These are phyloP conservation scores for Daedaleopsis sinensis DNA, from an alignment of 768 basidiomycete species.

Conservation along the genomic window DNA sequence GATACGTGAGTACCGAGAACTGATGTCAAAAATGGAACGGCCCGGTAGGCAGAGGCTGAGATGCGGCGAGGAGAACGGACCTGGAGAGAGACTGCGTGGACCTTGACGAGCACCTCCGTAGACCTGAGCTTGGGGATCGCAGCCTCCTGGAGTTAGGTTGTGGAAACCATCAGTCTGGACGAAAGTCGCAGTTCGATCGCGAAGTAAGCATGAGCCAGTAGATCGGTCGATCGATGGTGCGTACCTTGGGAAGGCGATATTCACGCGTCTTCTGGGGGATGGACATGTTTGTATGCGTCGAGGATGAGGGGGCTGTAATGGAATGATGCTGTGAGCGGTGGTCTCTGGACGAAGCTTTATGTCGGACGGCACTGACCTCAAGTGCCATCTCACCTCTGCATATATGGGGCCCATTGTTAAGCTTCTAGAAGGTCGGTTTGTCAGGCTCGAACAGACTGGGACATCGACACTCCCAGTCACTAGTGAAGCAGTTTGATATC, in stretches of 20 bases:
- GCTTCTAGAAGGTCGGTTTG: no score
- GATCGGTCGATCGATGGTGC: background rate
- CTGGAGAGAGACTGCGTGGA: conserved; percentile 59
- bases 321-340: no score
- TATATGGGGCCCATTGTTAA: no score
- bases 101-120: conserved; percentile 56
- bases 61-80: conserved; percentile 8
- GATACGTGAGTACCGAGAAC: background rate
- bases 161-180: conserved; percentile 30
- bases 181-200: no score
- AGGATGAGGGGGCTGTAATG: no score
- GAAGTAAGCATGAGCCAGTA: no score
- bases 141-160: conserved; percentile 33
- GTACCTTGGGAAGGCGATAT: conserved; percentile 27
- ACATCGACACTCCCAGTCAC: no score
- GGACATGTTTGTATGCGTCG: conserved; percentile 19
- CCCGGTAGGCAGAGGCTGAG: background rate
- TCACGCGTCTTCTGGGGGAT: conserved; percentile 26
- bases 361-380: no score
- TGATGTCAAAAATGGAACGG: background rate
- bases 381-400: no score
- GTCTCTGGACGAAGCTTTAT: no score
- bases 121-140: conserved; percentile 39
- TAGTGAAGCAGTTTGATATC: no score
- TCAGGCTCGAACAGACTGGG: no score